A percentile compares a stretch with the other conserved stretches of the same genome.
Evolutionary conservation across 352 stramenopile species (phyloP).

Genomic region (Pythium folliculosum): DNA sequence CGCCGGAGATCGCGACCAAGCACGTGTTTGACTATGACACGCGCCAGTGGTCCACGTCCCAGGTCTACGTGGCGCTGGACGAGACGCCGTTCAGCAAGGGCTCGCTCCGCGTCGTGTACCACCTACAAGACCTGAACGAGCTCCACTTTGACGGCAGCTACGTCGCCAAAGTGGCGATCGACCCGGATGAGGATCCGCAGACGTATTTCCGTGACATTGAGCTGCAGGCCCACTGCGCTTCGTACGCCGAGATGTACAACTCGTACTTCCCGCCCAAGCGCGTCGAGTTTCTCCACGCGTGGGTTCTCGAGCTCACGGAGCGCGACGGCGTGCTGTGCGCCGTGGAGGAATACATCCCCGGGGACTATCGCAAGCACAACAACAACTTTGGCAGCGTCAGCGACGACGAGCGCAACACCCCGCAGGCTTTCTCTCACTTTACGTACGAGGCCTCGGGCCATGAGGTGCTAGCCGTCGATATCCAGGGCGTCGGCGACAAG

Average conservation of each 20-base stretch:
- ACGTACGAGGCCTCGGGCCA: conserved; percentile 94
- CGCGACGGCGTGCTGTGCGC: conserved; percentile 71
- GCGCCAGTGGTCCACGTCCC: conserved; percentile 65
- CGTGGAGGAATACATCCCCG: conserved; percentile 80
- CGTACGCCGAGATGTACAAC: conserved; percentile 87
- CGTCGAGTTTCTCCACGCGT: conserved; percentile 81
- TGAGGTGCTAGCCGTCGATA: conserved; percentile 92
- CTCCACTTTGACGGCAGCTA: conserved; percentile 48
- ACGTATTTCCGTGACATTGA: conserved; percentile 91
- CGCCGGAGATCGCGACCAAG: conserved; percentile 63
- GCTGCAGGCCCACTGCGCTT: conserved; percentile 82
- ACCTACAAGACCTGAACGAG: conserved; percentile 66
- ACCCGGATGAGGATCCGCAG: conserved; percentile 84
- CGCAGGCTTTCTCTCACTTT: conserved; percentile 93
- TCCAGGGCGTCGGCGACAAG: conserved; percentile 94
- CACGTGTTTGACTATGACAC: conserved; percentile 83
- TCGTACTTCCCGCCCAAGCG: conserved; percentile 81
- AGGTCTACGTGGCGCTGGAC: conserved; percentile 76
- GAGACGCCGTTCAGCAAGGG: conserved; percentile 84
- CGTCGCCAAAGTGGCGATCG: conserved; percentile 86
- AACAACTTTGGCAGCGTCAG: conserved; percentile 89
- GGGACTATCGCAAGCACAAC: conserved; percentile 89
- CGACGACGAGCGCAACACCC: conserved; percentile 83
- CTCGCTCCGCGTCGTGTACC: conserved; percentile 79
- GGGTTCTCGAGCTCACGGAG: conserved; percentile 81